Conservation (phyloP, 176 grass and related monocot genomes). For the Pharus latifolius region DNA sequence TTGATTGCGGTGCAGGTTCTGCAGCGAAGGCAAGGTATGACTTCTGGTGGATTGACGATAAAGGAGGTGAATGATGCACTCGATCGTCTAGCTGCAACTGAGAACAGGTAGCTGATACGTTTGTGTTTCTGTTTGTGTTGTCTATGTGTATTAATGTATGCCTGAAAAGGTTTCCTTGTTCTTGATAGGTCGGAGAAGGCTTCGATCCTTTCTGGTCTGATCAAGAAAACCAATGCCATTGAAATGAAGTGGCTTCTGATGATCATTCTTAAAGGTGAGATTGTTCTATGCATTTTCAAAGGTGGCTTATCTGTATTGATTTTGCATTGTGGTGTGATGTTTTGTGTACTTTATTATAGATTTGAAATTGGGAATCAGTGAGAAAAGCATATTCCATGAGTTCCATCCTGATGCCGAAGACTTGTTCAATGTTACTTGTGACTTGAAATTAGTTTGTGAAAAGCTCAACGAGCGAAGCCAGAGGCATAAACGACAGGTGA, state of each 20-base stretch:
- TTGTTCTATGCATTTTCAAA: background rate
- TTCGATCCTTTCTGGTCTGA: conserved; percentile 55
- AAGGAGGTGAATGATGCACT: conserved; percentile 85
- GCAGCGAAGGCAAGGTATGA: conserved; percentile 76
- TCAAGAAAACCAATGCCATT: conserved; percentile 85
- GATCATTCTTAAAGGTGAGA: conserved; percentile 88
- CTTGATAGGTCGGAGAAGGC: conserved; percentile 70
- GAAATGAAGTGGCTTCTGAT: conserved; percentile 99
- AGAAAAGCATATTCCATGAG: conserved; percentile 92
- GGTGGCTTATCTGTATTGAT: background rate
- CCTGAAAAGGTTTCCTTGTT: conserved; percentile 5
- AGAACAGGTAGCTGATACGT: conserved; percentile 55
- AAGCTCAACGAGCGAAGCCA: conserved; percentile 76
- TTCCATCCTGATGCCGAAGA: conserved; percentile 98
- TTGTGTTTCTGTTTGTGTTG: conserved; percentile 1
- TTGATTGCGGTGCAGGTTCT: conserved; percentile 45
- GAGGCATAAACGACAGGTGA: conserved; percentile 86
- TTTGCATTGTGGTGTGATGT: conserved; percentile 11
- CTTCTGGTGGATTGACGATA: conserved; percentile 73
- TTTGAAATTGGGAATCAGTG: conserved; percentile 89
- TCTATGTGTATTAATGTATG: background rate
- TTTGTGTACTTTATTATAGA: conserved; percentile 33
- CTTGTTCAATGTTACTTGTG: conserved; percentile 93
- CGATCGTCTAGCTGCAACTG: conserved; percentile 59
- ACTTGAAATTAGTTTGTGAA: conserved; percentile 88